Evolutionary conservation across 768 basidiomycete species (phyloP).

Genomic region (Hemileccinum impolitum): DNA sequence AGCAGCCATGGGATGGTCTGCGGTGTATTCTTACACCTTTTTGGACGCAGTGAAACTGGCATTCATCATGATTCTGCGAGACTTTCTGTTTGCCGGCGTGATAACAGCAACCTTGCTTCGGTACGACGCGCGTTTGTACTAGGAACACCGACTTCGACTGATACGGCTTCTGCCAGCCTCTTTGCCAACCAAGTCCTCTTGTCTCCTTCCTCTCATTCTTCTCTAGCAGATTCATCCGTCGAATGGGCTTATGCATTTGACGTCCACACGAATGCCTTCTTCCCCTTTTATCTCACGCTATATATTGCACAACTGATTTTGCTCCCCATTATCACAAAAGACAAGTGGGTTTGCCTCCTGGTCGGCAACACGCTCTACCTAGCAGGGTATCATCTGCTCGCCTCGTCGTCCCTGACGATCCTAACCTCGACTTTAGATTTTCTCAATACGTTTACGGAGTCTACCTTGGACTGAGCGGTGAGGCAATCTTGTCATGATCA

Average conservation of each 20-base stretch:
- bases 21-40: slow-evolving; percentile 69
- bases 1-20: slow-evolving; percentile 80
- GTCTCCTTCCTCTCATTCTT: slow-evolving; percentile 69
- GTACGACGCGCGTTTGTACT: slow-evolving; percentile 32
- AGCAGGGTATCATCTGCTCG: slow-evolving; percentile 58
- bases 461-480: slow-evolving; percentile 82
- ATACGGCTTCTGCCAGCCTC: slow-evolving; percentile 40
- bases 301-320: slow-evolving; percentile 88
- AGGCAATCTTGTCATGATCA: slow-evolving; percentile 19
- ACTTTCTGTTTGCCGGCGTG: slow-evolving; percentile 81
- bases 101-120: slow-evolving; percentile 73
- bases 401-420: background rate
- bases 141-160: slow-evolving; percentile 10
- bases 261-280: slow-evolving; percentile 95
- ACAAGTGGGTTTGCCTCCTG: slow-evolving; percentile 93
- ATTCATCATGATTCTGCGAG: slow-evolving; percentile 81
- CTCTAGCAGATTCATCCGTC: slow-evolving; percentile 65
- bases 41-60: slow-evolving; percentile 60
- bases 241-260: slow-evolving; percentile 97
- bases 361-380: slow-evolving; percentile 80
- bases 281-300: slow-evolving; percentile 86
- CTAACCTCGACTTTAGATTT: slow-evolving; percentile 46
- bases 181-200: slow-evolving; percentile 69
- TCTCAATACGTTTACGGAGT: slow-evolving; percentile 91
- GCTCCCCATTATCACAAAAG: slow-evolving; percentile 74